phyloP scores from a whole-genome alignment of 768 basidiomycete genomes.

The Termitomyces sp. region DNA sequence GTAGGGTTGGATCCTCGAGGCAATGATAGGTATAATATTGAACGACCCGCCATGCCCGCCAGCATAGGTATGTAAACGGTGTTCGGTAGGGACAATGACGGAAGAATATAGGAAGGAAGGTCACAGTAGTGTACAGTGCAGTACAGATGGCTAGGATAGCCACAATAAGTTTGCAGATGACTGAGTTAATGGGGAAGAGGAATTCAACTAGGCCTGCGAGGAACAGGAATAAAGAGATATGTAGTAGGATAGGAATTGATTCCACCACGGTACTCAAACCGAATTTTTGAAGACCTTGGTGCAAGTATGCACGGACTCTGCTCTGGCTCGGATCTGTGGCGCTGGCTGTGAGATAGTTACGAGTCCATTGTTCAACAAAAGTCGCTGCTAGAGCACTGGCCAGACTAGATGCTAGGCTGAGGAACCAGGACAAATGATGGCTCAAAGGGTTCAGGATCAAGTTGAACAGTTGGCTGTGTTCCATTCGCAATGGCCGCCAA shows the following conservation, averaged over 20 bases:
- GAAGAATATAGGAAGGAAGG: conserved; percentile 23
- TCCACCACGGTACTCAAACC: conserved; percentile 31
- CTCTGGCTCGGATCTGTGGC: conserved; percentile 31
- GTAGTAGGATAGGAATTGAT: conserved; percentile 37
- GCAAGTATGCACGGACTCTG: conserved; percentile 35
- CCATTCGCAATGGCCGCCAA: conserved; percentile 9
- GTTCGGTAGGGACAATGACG: conserved; percentile 30
- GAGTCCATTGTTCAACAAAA: conserved; percentile 43
- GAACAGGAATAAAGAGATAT: conserved; percentile 42
- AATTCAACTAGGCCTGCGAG: conserved; percentile 41
- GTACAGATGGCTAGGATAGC: conserved; percentile 23
- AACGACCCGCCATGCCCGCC: conserved; percentile 20
- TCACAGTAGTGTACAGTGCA: conserved; percentile 23
- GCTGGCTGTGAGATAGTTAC: conserved; percentile 28
- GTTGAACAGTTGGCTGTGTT: not conserved
- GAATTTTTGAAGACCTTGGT: conserved; percentile 31
- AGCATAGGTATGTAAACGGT: conserved; percentile 25
- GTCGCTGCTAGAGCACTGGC: conserved; percentile 35
- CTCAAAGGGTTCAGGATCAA: conserved; percentile 10
- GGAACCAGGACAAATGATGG: conserved; percentile 32
- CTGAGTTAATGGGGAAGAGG: conserved; percentile 26
- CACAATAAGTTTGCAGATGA: conserved; percentile 23
- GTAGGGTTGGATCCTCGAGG: not conserved
- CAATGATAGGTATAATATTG: conserved; percentile 11
- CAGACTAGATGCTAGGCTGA: conserved; percentile 38